Evolutionary conservation across 129 eudicot species (phyloP).

Genomic region (Mikania micrantha): DNA sequence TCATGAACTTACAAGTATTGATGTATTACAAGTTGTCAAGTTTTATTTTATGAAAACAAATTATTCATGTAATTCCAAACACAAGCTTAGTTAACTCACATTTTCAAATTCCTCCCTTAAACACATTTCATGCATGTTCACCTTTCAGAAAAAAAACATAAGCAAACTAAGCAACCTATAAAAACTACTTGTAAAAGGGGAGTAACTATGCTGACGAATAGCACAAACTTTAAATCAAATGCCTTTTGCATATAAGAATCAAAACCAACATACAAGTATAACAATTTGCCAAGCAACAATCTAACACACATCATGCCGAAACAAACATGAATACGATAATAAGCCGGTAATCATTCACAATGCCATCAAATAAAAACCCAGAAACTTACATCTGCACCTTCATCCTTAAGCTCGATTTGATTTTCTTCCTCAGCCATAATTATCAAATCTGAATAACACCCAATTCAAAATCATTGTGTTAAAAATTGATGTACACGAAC

Average conservation of each 20-base stretch:
- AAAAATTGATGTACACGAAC: background rate
- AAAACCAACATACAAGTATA: background rate
- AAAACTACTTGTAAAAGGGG: too few species aligned
- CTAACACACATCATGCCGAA: background rate
- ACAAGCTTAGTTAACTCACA: background rate
- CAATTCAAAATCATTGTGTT: background rate
- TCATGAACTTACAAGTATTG: background rate
- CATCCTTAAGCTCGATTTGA: slow-evolving; percentile 47
- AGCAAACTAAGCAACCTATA: slow-evolving; percentile 4
- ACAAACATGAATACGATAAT: background rate
- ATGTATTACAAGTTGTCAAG: background rate
- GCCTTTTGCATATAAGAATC: background rate
- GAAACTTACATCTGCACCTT: slow-evolving; percentile 50
- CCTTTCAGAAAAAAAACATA: background rate
- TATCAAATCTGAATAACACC: slow-evolving; percentile 12
- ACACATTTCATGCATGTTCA: background rate
- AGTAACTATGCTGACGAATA: too few species aligned
- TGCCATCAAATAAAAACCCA: background rate
- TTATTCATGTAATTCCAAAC: background rate
- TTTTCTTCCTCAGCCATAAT: slow-evolving; percentile 72
- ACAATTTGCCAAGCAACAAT: background rate
- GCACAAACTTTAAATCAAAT: background rate
- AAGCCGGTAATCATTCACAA: background rate
- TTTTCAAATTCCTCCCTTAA: background rate
- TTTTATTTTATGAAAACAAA: background rate